phyloP scores from a whole-genome alignment of 2,329 filamentous ascomycete genomes.

The Triangularia setosa region DNA sequence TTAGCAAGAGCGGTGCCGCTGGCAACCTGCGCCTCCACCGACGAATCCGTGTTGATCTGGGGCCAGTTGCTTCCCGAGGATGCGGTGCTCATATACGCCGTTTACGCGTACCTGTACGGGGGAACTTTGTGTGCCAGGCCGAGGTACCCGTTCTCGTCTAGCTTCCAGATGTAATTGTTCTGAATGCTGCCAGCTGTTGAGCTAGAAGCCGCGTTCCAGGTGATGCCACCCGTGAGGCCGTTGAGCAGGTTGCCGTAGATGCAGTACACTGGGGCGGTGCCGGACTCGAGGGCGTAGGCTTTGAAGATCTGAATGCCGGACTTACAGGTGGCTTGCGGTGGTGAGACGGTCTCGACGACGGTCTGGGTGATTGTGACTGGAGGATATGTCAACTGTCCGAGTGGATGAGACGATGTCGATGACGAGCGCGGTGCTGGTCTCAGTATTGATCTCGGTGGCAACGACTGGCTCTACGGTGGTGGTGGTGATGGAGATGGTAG shows the following conservation, averaged over 20 bases:
- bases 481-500: constrained; percentile 5
- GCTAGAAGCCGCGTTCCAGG: background rate
- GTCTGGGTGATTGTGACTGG: background rate
- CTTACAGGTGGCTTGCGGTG: no score
- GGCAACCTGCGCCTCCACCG: background rate
- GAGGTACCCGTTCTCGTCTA: background rate
- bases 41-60: background rate
- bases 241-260: background rate
- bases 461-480: background rate
- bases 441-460: background rate
- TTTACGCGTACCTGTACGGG: background rate
- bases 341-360: background rate
- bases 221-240: background rate
- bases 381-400: background rate
- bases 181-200: background rate
- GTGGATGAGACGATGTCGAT: background rate
- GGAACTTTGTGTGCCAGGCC: background rate
- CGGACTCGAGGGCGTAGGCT: background rate
- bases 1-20: background rate
- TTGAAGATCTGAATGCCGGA: background rate
- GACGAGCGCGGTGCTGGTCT: background rate
- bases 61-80: background rate
- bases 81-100: background rate
- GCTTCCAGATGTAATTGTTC: background rate
- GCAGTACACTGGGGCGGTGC: background rate